phyloP scores from a whole-genome alignment of 106 monocot species.

The Gastrodia elata region DNA sequence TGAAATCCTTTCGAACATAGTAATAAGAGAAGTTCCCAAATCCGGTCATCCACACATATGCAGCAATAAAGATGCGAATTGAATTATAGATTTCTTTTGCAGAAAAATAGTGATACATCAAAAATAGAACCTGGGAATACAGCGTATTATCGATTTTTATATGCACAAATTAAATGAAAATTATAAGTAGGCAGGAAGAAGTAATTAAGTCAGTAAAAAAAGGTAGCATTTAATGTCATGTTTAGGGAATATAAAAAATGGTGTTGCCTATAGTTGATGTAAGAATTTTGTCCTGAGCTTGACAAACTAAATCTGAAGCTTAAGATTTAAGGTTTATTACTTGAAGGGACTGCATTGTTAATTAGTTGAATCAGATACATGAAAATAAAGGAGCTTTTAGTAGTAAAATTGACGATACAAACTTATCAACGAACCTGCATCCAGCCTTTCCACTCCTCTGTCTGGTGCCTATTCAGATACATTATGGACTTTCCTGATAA shows the following conservation, averaged over 20 bases:
- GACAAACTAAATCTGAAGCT: not conserved
- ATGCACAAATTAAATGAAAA: constrained; percentile 2
- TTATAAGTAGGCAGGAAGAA: too few species aligned
- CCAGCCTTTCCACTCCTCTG: constrained; percentile 99
- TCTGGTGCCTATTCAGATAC: constrained; percentile 92
- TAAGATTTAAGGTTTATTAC: too few species aligned
- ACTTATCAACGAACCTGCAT: constrained; percentile 64
- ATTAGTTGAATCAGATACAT: not conserved
- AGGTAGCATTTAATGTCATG: not conserved
- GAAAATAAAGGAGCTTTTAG: not conserved
- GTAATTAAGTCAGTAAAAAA: too few species aligned
- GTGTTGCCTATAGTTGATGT: not conserved
- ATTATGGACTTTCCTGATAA: constrained; percentile 76
- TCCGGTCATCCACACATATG: constrained; percentile 43
- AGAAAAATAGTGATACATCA: constrained; percentile 42
- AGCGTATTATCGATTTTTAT: not conserved
- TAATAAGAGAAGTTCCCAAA: constrained; percentile 42
- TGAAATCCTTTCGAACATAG: constrained; percentile 41
- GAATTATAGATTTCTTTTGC: constrained; percentile 35
- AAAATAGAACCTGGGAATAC: constrained; percentile 23
- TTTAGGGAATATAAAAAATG: not conserved
- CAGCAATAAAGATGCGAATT: constrained; percentile 36
- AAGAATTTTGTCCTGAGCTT: not conserved
- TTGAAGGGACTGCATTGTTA: not conserved
- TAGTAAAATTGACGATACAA: not conserved